Conservation (phyloP, 169 alveolate genomes). For the Plasmodium relictum region DNA sequence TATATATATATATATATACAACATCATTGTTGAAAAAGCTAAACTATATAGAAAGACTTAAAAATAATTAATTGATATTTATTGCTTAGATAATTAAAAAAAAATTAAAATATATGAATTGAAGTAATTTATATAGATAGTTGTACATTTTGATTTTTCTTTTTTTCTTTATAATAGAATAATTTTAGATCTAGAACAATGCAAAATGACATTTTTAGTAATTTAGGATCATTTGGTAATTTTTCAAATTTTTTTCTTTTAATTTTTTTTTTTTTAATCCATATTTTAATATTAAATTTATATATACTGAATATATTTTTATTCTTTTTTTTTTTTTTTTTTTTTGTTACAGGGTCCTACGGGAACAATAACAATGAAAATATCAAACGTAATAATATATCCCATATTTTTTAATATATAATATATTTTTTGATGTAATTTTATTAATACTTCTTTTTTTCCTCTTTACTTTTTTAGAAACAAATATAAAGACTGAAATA, state of each 20-base stretch:
- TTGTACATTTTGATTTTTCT: background rate
- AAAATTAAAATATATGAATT: too few species aligned
- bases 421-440: background rate
- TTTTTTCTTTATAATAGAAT: conserved; percentile 9
- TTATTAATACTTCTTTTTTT: background rate
- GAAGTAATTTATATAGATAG: too few species aligned
- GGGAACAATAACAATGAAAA: background rate
- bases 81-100: too few species aligned
- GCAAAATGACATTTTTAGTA: conserved; percentile 22
- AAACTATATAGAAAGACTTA: background rate
- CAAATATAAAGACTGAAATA: conserved; percentile 70
- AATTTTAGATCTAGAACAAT: conserved; percentile 20
- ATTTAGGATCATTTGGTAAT: conserved; percentile 25
- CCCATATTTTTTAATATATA: background rate
- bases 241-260: background rate
- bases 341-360: conserved; percentile 2
- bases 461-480: conserved; percentile 27
- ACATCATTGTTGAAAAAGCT: background rate
- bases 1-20: background rate
- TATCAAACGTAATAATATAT: conserved; percentile 27
- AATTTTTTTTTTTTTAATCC: background rate
- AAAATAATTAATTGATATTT: background rate
- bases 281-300: too few species aligned
- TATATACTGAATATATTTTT: background rate
- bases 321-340: background rate